These are phyloP conservation scores for Salix exigua DNA, from an alignment of 345 rosid genomes.

Conservation along the genomic window DNA sequence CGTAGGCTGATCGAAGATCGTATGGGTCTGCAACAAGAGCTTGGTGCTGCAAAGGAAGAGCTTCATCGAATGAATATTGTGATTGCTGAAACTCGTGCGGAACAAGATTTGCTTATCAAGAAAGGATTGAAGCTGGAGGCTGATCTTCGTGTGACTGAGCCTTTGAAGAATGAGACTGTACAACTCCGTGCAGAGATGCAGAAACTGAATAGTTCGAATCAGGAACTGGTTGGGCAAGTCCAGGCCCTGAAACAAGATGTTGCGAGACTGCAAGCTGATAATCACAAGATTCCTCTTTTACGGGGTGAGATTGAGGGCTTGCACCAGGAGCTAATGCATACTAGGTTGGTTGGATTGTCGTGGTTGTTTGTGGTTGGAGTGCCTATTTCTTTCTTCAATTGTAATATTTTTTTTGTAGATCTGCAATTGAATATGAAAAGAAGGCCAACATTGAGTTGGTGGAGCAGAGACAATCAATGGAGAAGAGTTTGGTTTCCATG, in stretches of 20 bases:
- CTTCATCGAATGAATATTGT: constrained; percentile 70
- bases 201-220: constrained; percentile 61
- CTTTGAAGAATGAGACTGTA: constrained; percentile 64
- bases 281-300: constrained; percentile 63
- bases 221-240: constrained; percentile 66
- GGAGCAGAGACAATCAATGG: constrained; percentile 93
- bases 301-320: constrained; percentile 65
- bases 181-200: constrained; percentile 70
- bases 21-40: constrained; percentile 65
- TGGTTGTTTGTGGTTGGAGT: constrained; percentile 10
- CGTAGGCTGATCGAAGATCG: constrained; percentile 72
- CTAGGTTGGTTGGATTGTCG: constrained; percentile 45
- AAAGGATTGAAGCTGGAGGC: constrained; percentile 80
- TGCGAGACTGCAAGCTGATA: constrained; percentile 61
- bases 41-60: constrained; percentile 80
- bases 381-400: constrained; percentile 1
- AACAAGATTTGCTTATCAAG: constrained; percentile 77
- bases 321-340: constrained; percentile 85
- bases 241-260: constrained; percentile 69
- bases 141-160: constrained; percentile 76
- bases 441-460: constrained; percentile 84
- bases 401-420: constrained; percentile 33
- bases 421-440: constrained; percentile 87
- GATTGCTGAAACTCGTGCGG: constrained; percentile 59
- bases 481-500: constrained; percentile 90